Conservation (phyloP, 2,329 filamentous ascomycete species). For the Alternaria conjuncta region DNA sequence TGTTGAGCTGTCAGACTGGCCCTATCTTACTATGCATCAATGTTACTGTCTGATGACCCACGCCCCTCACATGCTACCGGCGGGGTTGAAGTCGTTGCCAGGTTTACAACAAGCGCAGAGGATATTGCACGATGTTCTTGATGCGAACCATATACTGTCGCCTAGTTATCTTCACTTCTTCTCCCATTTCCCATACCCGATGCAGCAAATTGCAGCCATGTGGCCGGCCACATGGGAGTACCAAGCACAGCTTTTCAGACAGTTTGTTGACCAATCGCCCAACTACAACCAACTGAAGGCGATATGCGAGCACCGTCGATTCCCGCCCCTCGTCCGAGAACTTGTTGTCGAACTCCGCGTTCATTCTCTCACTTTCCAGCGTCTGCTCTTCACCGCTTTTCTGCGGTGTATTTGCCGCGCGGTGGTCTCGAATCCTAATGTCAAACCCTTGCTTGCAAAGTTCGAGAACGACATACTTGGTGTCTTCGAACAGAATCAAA, state of each 20-base stretch:
- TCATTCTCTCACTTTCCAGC: constrained; percentile 60
- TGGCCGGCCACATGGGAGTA: constrained; percentile 35
- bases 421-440: neutral
- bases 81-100: constrained; percentile 46
- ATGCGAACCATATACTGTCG: constrained; percentile 54
- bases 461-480: constrained; percentile 14
- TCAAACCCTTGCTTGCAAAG: neutral
- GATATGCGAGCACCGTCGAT: constrained; percentile 37
- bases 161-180: constrained; percentile 54
- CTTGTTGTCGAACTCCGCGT: constrained; percentile 58
- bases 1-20: constrained; percentile 33
- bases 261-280: constrained; percentile 53
- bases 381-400: constrained; percentile 61
- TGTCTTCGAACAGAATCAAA: constrained; percentile 17
- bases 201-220: constrained; percentile 32
- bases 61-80: constrained; percentile 46
- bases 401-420: constrained; percentile 52
- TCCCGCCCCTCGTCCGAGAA: constrained; percentile 65
- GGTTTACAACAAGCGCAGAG: constrained; percentile 36
- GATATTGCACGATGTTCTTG: constrained; percentile 54
- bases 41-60: constrained; percentile 37
- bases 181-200: constrained; percentile 54
- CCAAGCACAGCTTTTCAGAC: constrained; percentile 40
- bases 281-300: constrained; percentile 15
- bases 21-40: constrained; percentile 41